Evolutionary conservation across 495 filamentous ascomycete genomes (phyloP).

Genomic region (Halenospora varia): DNA sequence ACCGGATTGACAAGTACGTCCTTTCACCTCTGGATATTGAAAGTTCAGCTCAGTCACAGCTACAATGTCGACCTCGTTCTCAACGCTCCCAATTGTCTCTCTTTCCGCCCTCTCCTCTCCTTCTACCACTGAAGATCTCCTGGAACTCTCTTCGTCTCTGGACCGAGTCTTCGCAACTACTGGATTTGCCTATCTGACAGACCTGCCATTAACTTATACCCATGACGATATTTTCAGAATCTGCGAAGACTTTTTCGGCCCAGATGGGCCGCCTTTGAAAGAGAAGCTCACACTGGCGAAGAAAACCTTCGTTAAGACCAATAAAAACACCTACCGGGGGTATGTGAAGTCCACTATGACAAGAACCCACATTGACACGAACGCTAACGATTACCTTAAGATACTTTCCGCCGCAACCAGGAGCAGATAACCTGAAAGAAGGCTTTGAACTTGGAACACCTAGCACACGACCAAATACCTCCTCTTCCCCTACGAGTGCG

Average conservation of each 20-base stretch:
- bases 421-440: constrained; percentile 41
- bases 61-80: constrained; percentile 29
- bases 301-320: constrained; percentile 31
- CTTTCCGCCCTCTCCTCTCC: constrained; percentile 27
- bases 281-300: constrained; percentile 41
- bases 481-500: constrained; percentile 9
- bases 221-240: constrained; percentile 38
- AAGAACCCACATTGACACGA: no score
- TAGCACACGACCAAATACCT: background rate
- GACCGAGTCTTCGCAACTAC: constrained; percentile 39
- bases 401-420: constrained; percentile 39
- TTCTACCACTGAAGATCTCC: constrained; percentile 19
- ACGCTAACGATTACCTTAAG: constrained; percentile 13
- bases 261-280: constrained; percentile 20
- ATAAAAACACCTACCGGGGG: constrained; percentile 42
- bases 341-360: constrained; percentile 2
- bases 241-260: constrained; percentile 36
- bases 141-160: constrained; percentile 28
- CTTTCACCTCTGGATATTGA: no score
- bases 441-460: constrained; percentile 42
- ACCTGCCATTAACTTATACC: constrained; percentile 35
- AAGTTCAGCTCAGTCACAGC: no score
- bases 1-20: no score
- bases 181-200: constrained; percentile 43
- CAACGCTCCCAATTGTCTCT: constrained; percentile 40